A percentile compares a stretch with the other conserved stretches of the same genome.
phyloP scores from a whole-genome alignment of 331 rosid genomes.

The Ulmus americana region DNA sequence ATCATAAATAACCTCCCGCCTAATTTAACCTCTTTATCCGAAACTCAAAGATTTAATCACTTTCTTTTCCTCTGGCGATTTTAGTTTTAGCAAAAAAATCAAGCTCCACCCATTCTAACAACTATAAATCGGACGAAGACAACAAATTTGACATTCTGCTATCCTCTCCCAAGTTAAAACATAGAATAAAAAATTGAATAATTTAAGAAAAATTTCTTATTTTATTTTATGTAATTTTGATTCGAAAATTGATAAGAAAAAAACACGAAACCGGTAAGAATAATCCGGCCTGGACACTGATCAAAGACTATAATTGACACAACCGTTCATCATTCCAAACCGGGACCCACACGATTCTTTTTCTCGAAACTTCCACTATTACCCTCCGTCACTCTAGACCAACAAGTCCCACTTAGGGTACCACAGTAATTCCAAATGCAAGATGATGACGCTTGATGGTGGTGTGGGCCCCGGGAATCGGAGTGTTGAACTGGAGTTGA shows the following conservation, averaged over 20 bases:
- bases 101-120: too few relatives aligned
- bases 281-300: neutral
- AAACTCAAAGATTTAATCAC: too few relatives aligned
- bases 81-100: too few relatives aligned
- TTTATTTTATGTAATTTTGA: neutral
- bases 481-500: conserved; percentile 18
- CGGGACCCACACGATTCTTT: neutral
- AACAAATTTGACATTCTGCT: neutral
- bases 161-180: neutral
- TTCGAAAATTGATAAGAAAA: neutral
- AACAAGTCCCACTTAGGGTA: neutral
- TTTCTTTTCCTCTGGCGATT: too few relatives aligned
- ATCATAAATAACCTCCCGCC: too few relatives aligned
- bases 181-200: neutral
- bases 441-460: conserved; percentile 5
- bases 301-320: neutral
- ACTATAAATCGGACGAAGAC: too few relatives aligned
- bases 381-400: neutral
- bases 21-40: too few relatives aligned
- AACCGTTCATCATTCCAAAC: neutral
- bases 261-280: neutral
- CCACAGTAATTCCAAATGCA: neutral
- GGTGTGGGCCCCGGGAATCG: conserved; percentile 17
- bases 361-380: neutral
- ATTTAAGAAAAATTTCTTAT: neutral